These are phyloP conservation scores for Soucietia sequanensis DNA, from an alignment of 805 yeast species.

Conservation along the genomic window DNA sequence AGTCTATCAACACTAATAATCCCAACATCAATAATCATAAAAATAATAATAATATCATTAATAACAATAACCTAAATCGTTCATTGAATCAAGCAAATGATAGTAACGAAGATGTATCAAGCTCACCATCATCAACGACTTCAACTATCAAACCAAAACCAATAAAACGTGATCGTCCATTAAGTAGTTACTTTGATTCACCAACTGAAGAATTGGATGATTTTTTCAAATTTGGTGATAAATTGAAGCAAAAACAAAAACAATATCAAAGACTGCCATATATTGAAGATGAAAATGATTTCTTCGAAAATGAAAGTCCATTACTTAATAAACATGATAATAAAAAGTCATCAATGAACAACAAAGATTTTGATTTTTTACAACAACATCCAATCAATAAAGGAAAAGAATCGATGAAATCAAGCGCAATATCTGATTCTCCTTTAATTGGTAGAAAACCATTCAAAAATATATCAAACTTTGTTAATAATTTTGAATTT, in stretches of 20 bases:
- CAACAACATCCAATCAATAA: slow-evolving; percentile 2
- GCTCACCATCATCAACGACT: no score
- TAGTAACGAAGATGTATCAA: no score
- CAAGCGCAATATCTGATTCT: no score
- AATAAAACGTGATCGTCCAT: slow-evolving; percentile 23
- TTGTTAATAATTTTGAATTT: slow-evolving; percentile 13
- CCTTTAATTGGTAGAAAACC: slow-evolving; percentile 24
- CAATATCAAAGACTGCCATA: not conserved
- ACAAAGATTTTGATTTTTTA: slow-evolving; percentile 2
- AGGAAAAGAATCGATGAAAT: slow-evolving; percentile 2
- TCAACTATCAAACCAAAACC: not conserved
- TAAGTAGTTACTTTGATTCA: slow-evolving; percentile 37
- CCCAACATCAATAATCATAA: not conserved
- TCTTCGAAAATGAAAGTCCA: slow-evolving; percentile 4
- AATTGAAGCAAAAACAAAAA: slow-evolving; percentile 1
- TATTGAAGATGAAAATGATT: slow-evolving; percentile 5
- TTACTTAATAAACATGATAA: slow-evolving; percentile 1
- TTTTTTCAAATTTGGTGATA: slow-evolving; percentile 5
- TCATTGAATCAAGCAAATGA: no score
- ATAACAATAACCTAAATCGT: no score
- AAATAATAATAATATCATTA: no score
- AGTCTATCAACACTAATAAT: not conserved
- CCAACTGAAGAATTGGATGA: slow-evolving; percentile 23
- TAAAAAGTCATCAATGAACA: slow-evolving; percentile 5
- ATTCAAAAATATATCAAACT: slow-evolving; percentile 26